These are phyloP conservation scores for Lipomyces yamadae DNA, from an alignment of 805 yeast species.

Conservation along the genomic window DNA sequence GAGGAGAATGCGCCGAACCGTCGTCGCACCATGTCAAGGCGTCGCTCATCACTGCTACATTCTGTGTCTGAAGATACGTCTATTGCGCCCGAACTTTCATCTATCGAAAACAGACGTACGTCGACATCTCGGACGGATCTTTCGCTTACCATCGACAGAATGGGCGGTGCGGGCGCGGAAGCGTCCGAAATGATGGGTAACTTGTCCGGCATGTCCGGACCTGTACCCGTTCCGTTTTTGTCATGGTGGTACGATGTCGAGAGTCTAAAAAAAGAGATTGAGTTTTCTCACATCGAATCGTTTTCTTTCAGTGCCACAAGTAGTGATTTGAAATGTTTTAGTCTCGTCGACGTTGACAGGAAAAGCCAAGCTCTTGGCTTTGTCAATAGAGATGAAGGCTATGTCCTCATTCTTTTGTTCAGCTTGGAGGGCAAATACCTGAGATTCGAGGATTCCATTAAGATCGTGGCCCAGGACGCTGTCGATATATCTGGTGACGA, in stretches of 20 bases:
- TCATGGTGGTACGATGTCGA: slow-evolving; percentile 34
- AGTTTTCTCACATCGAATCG: slow-evolving; percentile 27
- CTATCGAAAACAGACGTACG: slow-evolving; percentile 14
- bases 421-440: slow-evolving; percentile 38
- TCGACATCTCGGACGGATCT: slow-evolving; percentile 26
- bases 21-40: slow-evolving; percentile 31
- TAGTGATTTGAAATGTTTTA: slow-evolving; percentile 4
- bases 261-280: slow-evolving; percentile 41
- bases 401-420: slow-evolving; percentile 59
- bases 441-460: slow-evolving; percentile 46
- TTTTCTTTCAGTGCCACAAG: slow-evolving; percentile 15
- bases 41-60: slow-evolving; percentile 31
- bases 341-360: slow-evolving; percentile 47
- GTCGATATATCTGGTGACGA: background rate
- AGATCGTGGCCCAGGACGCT: slow-evolving; percentile 44
- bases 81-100: slow-evolving; percentile 10
- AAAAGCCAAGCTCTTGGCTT: slow-evolving; percentile 62
- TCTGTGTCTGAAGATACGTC: slow-evolving; percentile 24
- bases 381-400: slow-evolving; percentile 51
- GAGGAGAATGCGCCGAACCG: slow-evolving; percentile 9
- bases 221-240: slow-evolving; percentile 11
- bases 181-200: slow-evolving; percentile 9
- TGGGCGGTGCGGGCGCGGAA: slow-evolving; percentile 45
- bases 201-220: slow-evolving; percentile 2
- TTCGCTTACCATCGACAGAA: slow-evolving; percentile 41